A percentile compares a stretch with the other conserved stretches of the same genome.
phyloP scores from a whole-genome alignment of 179 eudicot genomes.

The Silene noctiflora region DNA sequence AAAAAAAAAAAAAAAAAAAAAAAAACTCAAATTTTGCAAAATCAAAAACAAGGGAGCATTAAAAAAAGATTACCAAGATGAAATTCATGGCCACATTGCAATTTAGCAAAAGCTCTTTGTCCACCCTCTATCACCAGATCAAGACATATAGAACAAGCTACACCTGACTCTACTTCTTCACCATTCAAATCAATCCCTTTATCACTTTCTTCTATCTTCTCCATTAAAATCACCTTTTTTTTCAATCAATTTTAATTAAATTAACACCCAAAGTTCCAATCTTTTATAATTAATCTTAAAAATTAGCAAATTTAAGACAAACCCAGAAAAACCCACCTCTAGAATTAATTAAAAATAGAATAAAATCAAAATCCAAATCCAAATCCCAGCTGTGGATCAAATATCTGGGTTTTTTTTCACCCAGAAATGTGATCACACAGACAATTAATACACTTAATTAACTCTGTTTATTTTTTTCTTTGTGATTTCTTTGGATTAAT shows the following conservation, averaged over 20 bases:
- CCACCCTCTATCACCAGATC: constrained; percentile 32
- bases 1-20: not conserved
- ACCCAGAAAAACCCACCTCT: constrained; percentile 22
- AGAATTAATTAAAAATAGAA: not conserved
- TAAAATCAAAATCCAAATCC: not conserved
- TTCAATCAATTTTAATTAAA: not conserved
- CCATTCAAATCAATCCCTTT: constrained; percentile 33
- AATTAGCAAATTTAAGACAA: constrained; percentile 15
- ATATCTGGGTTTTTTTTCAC: constrained; percentile 30
- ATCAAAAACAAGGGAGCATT: not conserved
- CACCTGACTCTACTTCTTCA: constrained; percentile 26
- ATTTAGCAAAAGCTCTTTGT: constrained; percentile 30
- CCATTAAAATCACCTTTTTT: constrained; percentile 13
- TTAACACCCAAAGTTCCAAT: not conserved
- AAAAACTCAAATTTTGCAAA: not conserved
- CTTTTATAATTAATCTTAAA: constrained; percentile 14
- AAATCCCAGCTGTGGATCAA: constrained; percentile 28
- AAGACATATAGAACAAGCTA: constrained; percentile 34
- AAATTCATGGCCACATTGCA: constrained; percentile 37
- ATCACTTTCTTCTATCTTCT: constrained; percentile 25
- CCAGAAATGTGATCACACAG: constrained; percentile 39
- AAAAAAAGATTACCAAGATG: constrained; percentile 28
- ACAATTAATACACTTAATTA: constrained; percentile 2
- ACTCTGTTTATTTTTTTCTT: not conserved
- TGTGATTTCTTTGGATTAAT: not conserved